These are phyloP conservation scores for Pharus latifolius DNA, from an alignment of 176 grass and related monocot genomes.

Conservation along the genomic window DNA sequence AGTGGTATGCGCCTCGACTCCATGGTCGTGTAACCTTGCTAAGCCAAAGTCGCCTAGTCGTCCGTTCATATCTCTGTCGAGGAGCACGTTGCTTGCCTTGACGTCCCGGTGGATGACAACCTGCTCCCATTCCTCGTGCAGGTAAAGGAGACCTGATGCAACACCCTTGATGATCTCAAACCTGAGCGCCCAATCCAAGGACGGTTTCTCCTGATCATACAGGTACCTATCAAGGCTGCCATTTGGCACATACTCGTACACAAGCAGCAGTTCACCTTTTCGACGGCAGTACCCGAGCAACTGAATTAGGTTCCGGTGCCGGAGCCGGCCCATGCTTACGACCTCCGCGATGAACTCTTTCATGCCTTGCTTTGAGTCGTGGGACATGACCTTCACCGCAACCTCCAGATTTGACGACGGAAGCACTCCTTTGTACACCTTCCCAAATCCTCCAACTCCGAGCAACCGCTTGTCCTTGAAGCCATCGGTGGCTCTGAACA, in stretches of 20 bases:
- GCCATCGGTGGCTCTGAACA: no score
- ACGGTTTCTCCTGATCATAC: neutral
- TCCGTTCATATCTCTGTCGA: neutral
- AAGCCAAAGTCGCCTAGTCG: neutral
- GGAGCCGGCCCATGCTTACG: no score
- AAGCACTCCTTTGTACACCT: no score
- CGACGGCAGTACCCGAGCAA: neutral
- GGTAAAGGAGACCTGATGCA: neutral
- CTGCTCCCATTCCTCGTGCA: neutral
- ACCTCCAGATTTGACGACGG: neutral
- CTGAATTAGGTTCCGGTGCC: neutral
- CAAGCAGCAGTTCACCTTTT: no score
- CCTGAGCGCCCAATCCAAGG: neutral
- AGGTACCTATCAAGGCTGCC: constrained; percentile 16
- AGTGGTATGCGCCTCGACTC: no score
- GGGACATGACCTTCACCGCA: constrained; percentile 4
- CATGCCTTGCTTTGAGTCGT: constrained; percentile 10
- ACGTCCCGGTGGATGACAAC: no score
- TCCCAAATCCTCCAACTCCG: no score
- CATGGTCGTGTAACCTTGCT: no score
- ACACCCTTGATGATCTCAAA: constrained; percentile 5
- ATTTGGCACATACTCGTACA: no score
- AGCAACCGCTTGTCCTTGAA: no score
- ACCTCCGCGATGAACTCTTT: no score
- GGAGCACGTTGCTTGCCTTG: neutral